phyloP scores from a whole-genome alignment of 768 basidiomycete species.

The Leucosporidium scottii region DNA sequence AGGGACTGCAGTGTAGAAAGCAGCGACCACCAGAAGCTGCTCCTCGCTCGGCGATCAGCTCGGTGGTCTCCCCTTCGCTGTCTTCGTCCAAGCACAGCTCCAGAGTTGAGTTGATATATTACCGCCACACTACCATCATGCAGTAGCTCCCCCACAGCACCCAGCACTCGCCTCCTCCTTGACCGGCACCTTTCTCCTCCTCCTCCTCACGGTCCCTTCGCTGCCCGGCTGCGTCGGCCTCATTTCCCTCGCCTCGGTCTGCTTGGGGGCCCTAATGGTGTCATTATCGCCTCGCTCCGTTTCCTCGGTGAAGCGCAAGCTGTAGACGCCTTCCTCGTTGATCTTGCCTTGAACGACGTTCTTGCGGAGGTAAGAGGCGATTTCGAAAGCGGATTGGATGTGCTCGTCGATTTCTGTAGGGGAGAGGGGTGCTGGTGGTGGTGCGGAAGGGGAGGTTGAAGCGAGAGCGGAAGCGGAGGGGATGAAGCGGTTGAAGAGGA shows the following conservation, averaged over 20 bases:
- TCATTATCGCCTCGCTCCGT: constrained; percentile 85
- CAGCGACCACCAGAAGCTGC: no score
- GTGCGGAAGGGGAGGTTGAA: constrained; percentile 4
- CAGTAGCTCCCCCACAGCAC: not conserved
- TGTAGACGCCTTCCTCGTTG: constrained; percentile 43
- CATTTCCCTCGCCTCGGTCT: not conserved
- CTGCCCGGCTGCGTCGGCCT: not conserved
- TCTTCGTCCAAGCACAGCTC: no score
- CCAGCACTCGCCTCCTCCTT: not conserved
- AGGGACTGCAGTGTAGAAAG: no score
- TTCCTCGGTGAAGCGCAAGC: constrained; percentile 50
- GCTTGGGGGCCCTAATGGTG: constrained; percentile 56
- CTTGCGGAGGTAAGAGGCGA: constrained; percentile 63
- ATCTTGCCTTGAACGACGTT: constrained; percentile 78
- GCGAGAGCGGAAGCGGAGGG: constrained; percentile 19
- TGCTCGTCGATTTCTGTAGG: constrained; percentile 45
- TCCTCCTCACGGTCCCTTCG: constrained; percentile 1
- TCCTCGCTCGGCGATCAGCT: no score
- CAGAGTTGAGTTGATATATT: no score
- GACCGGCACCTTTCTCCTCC: not conserved
- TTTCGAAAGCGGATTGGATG: constrained; percentile 58
- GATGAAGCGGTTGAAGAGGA: constrained; percentile 30
- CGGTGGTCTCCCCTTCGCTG: no score
- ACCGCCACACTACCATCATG: not conserved
- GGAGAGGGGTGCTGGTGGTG: not conserved